Evolutionary conservation across 352 stramenopile species (phyloP).

Genomic region (Phytophthora fragariae): DNA sequence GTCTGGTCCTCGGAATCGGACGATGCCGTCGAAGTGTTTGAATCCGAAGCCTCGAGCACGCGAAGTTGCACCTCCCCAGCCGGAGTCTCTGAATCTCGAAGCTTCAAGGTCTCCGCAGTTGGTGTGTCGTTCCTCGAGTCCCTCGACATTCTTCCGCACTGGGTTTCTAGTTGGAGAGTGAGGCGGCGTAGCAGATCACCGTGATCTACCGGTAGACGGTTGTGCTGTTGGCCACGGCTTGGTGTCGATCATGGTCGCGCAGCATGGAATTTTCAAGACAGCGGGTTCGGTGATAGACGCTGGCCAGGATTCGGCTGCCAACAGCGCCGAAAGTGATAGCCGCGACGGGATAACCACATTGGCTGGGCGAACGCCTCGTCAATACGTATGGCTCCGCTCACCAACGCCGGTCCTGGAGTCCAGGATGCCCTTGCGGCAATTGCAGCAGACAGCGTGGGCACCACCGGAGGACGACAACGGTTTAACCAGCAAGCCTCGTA

Average conservation of each 20-base stretch:
- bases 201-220: neutral
- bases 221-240: neutral
- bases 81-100: slow-evolving; percentile 19
- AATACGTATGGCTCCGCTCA: slow-evolving; percentile 6
- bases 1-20: slow-evolving; percentile 27
- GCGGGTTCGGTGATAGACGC: neutral
- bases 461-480: neutral
- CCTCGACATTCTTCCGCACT: slow-evolving; percentile 14
- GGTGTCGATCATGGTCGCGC: slow-evolving; percentile 7
- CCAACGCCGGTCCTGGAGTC: neutral
- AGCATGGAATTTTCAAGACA: slow-evolving; percentile 10
- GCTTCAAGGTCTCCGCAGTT: slow-evolving; percentile 15
- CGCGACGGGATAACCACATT: slow-evolving; percentile 1
- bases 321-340: neutral
- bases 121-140: slow-evolving; percentile 25
- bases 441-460: neutral
- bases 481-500: neutral
- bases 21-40: slow-evolving; percentile 21
- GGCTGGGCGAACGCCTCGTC: slow-evolving; percentile 26
- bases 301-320: neutral
- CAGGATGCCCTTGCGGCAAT: neutral
- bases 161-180: slow-evolving; percentile 13
- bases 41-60: slow-evolving; percentile 15
- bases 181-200: neutral
- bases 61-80: slow-evolving; percentile 22